These are phyloP conservation scores for Saccharomyces uvarum DNA, from an alignment of 1,139 yeast species.

Conservation along the genomic window DNA sequence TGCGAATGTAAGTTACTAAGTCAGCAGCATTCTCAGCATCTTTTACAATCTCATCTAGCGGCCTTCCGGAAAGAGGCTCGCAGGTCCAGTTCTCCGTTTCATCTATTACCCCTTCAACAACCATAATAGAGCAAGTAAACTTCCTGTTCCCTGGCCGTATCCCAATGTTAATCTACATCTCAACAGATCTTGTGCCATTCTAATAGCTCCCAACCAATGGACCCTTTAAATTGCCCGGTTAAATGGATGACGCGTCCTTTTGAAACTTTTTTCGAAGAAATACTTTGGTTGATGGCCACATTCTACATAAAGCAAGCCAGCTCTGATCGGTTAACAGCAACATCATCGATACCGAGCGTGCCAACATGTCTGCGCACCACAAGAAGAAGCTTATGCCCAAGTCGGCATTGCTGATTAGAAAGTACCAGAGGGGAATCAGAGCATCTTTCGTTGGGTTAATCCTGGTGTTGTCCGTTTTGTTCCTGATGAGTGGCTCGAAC, in stretches of 20 bases:
- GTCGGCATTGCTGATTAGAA: constrained; percentile 26
- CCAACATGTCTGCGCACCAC: constrained; percentile 11
- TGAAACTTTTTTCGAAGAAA: constrained; percentile 1
- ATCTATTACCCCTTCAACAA: neutral
- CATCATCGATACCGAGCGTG: neutral
- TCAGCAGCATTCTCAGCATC: constrained; percentile 11
- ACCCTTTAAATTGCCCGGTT: neutral
- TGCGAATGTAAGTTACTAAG: constrained; percentile 9
- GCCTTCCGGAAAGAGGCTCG: constrained; percentile 15
- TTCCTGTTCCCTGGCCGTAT: neutral
- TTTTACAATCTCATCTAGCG: constrained; percentile 15
- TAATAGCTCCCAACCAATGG: neutral
- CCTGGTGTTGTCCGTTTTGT: constrained; percentile 22
- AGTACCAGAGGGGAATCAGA: constrained; percentile 22
- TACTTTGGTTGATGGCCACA: neutral
- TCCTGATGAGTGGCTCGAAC: constrained; percentile 17
- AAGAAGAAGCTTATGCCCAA: constrained; percentile 30
- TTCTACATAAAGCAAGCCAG: neutral
- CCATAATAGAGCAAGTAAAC: neutral
- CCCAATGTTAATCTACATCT: neutral
- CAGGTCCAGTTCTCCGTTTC: constrained; percentile 3
- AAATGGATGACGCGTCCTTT: neutral
- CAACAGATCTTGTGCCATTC: neutral
- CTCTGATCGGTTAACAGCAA: neutral
- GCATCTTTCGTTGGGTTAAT: constrained; percentile 21